Evolutionary conservation across 495 filamentous ascomycete genomes (phyloP).

Genomic region (Elasticomyces elasticus): DNA sequence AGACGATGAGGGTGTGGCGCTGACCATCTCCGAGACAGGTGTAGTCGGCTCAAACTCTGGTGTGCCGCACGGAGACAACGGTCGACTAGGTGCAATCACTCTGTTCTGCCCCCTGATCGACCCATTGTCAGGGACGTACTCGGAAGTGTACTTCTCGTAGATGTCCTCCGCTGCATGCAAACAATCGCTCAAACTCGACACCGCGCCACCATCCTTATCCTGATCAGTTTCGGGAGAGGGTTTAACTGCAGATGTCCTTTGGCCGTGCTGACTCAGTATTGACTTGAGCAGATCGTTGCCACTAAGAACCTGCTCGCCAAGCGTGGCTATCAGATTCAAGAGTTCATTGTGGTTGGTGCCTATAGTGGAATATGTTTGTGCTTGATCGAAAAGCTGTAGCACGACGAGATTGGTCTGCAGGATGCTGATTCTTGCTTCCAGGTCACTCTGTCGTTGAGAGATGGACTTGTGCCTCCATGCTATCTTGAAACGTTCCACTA

Average conservation of each 20-base stretch:
- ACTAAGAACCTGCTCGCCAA: not conserved
- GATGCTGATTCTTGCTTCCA: not conserved
- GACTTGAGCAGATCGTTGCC: not conserved
- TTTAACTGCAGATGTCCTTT: not conserved
- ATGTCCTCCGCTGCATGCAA: conserved; percentile 1
- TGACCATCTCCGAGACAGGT: not conserved
- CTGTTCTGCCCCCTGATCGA: not conserved
- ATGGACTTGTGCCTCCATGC: conserved; percentile 1
- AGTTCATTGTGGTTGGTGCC: not conserved
- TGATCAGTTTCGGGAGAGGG: not conserved
- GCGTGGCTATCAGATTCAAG: not conserved
- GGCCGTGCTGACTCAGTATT: not conserved
- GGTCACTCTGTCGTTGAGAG: not conserved
- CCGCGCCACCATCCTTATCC: not conserved
- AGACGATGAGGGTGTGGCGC: not conserved
- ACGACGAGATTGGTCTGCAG: conserved; percentile 9
- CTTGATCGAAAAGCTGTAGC: conserved; percentile 5
- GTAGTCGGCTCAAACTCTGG: not conserved
- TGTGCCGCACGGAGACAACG: not conserved
- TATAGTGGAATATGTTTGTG: not conserved
- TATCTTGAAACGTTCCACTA: conserved; percentile 2
- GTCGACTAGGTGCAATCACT: not conserved
- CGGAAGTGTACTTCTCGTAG: conserved; percentile 6
- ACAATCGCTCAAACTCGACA: not conserved
- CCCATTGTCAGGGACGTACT: conserved; percentile 1